These are phyloP conservation scores for Monilinia fructicola DNA, from an alignment of 2,329 filamentous ascomycete genomes.

Conservation along the genomic window DNA sequence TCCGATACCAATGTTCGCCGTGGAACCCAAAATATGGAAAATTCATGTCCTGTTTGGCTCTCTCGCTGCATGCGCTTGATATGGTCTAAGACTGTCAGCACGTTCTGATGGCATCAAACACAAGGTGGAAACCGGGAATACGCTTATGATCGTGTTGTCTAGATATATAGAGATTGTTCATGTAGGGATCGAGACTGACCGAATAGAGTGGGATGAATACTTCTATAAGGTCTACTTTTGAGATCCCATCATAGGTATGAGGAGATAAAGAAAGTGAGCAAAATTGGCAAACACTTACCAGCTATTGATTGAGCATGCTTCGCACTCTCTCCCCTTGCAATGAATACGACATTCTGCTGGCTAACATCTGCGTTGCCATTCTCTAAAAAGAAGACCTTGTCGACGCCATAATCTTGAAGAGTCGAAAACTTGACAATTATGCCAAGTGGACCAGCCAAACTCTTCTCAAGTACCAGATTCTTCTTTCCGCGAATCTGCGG, in stretches of 20 bases:
- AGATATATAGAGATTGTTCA: slow-evolving; percentile 34
- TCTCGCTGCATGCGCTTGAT: slow-evolving; percentile 87
- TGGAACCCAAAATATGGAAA: slow-evolving; percentile 95
- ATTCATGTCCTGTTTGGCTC: slow-evolving; percentile 88
- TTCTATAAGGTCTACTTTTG: slow-evolving; percentile 61
- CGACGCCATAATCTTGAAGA: slow-evolving; percentile 94
- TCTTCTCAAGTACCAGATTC: slow-evolving; percentile 91
- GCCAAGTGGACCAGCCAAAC: slow-evolving; percentile 84
- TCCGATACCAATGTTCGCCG: slow-evolving; percentile 89
- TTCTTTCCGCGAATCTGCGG: slow-evolving; percentile 94
- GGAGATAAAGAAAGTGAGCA: neutral
- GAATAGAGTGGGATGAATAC: slow-evolving; percentile 51
- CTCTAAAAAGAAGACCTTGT: slow-evolving; percentile 95
- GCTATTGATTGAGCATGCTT: slow-evolving; percentile 82
- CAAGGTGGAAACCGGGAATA: slow-evolving; percentile 39
- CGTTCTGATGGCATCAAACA: slow-evolving; percentile 53
- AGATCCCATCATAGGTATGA: slow-evolving; percentile 46
- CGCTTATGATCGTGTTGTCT: slow-evolving; percentile 46
- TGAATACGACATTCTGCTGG: slow-evolving; percentile 92
- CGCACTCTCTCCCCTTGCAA: slow-evolving; percentile 86
- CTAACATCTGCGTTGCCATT: slow-evolving; percentile 93
- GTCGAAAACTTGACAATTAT: slow-evolving; percentile 93
- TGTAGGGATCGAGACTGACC: slow-evolving; percentile 58
- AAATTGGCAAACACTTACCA: slow-evolving; percentile 55
- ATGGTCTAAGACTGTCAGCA: slow-evolving; percentile 72